Evolutionary conservation across 352 stramenopile species (phyloP).

Genomic region (Phytophthora macrochlamydospora): DNA sequence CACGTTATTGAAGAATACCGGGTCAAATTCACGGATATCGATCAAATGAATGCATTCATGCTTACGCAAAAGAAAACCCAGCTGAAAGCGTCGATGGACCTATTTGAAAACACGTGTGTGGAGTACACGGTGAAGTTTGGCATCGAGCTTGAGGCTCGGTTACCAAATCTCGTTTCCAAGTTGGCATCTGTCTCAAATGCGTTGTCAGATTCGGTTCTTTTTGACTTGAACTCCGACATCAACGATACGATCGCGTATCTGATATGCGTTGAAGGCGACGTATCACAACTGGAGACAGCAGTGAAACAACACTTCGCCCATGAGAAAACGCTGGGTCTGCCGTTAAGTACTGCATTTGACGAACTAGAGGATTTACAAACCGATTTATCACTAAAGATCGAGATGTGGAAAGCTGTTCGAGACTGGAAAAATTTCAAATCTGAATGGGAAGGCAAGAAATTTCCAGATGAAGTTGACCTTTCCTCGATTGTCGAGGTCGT

Average conservation of each 20-base stretch:
- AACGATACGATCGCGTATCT: slow-evolving; percentile 59
- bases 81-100: slow-evolving; percentile 75
- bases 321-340: slow-evolving; percentile 62
- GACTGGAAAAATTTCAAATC: slow-evolving; percentile 62
- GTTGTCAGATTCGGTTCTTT: slow-evolving; percentile 46
- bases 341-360: slow-evolving; percentile 78
- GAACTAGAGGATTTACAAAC: slow-evolving; percentile 67
- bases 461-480: slow-evolving; percentile 74
- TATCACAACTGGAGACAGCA: slow-evolving; percentile 21
- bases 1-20: slow-evolving; percentile 71
- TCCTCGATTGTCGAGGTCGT: slow-evolving; percentile 71
- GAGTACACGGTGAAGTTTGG: slow-evolving; percentile 80
- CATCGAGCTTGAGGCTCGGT: slow-evolving; percentile 67
- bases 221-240: slow-evolving; percentile 53
- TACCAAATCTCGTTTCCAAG: slow-evolving; percentile 44
- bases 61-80: slow-evolving; percentile 77
- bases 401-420: slow-evolving; percentile 79
- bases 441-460: slow-evolving; percentile 58
- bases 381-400: slow-evolving; percentile 81
- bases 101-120: slow-evolving; percentile 74
- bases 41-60: slow-evolving; percentile 79
- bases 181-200: slow-evolving; percentile 37
- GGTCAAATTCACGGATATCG: slow-evolving; percentile 66
- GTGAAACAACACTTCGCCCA: slow-evolving; percentile 52
- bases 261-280: slow-evolving; percentile 31